phyloP scores from a whole-genome alignment of 768 basidiomycete genomes.

The Leccinum arenicola region DNA sequence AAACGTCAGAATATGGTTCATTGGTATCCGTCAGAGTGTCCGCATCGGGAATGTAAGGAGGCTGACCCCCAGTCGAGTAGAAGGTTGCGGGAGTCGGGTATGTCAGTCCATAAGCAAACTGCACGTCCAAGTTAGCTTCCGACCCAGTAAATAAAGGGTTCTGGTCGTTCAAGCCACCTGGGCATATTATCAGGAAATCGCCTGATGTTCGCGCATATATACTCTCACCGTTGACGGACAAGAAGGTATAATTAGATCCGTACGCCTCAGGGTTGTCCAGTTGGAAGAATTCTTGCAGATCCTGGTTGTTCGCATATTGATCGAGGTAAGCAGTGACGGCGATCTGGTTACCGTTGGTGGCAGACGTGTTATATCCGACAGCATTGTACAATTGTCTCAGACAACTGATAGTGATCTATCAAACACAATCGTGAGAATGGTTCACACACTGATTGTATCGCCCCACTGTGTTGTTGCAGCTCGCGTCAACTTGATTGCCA shows the following conservation, averaged over 20 bases:
- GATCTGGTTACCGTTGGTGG: conserved; percentile 45
- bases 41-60: conserved; percentile 54
- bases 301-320: conserved; percentile 49
- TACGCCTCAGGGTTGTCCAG: conserved; percentile 49
- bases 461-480: conserved; percentile 40
- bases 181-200: conserved; percentile 7
- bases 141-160: conserved; percentile 46
- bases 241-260: conserved; percentile 48
- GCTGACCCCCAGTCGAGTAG: conserved; percentile 60
- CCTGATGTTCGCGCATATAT: neutral
- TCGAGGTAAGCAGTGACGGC: conserved; percentile 57
- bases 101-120: conserved; percentile 66
- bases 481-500: conserved; percentile 42
- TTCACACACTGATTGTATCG: neutral
- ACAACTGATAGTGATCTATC: conserved; percentile 48
- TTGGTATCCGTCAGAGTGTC: conserved; percentile 41
- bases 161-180: conserved; percentile 64
- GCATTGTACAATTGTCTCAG: conserved; percentile 56
- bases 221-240: conserved; percentile 51
- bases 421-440: neutral
- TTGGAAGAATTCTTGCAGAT: conserved; percentile 50
- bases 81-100: conserved; percentile 59
- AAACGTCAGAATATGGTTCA: conserved; percentile 46
- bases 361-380: conserved; percentile 43
- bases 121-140: conserved; percentile 68